Evolutionary conservation across 768 basidiomycete species (phyloP), one percentile per base, ranked within the genome.

Genomic region (Pleurotus platypus): DNA sequence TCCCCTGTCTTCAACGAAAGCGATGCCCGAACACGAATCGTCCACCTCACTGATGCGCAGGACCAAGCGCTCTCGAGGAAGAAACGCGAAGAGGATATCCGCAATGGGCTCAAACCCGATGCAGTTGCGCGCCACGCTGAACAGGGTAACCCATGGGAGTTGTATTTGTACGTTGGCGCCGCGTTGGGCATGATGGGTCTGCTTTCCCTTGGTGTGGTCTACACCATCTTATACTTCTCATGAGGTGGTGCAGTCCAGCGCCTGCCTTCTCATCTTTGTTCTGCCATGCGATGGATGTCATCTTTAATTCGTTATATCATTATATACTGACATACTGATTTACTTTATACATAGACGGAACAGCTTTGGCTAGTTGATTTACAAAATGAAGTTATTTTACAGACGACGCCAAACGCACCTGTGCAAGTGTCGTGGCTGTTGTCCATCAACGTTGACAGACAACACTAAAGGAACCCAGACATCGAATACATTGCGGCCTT

Each of bases 1-100:
- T 24, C 57, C 46, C 61, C 71, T 30, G 62, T 69, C 2, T 75
- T 82, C 60, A 72, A 87, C 66, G 65, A 75, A 2, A 46, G 64
- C 22, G 89, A 91, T 67, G 76, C 83, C 12, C 84, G 90, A 15
- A 76, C 84, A 2, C 69, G 69, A 3, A 75, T 89, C 26, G 70
- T 81, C 37, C 64, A 74, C 30, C 56, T 68, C 39, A 75, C 82
- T 61, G 73, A 83, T 61, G 69, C 77, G 61, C 70, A 72, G 51
- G 75, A 78, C 18, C 60, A 69, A 4, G 70, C 68, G 39, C 65
- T 74, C n/a, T 57, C 64, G 12, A 65, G 63, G 57, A 68, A 67
- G 60, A 66, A 66, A 53, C 70, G 71, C 8, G 46, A 70, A 4
- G 70, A 70, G 56, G 62, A 66, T 16, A 50, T 72, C 16, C 60